These are phyloP conservation scores for Phellinidium pouzarii DNA, from an alignment of 1,284 basidiomycete species.

Conservation along the genomic window DNA sequence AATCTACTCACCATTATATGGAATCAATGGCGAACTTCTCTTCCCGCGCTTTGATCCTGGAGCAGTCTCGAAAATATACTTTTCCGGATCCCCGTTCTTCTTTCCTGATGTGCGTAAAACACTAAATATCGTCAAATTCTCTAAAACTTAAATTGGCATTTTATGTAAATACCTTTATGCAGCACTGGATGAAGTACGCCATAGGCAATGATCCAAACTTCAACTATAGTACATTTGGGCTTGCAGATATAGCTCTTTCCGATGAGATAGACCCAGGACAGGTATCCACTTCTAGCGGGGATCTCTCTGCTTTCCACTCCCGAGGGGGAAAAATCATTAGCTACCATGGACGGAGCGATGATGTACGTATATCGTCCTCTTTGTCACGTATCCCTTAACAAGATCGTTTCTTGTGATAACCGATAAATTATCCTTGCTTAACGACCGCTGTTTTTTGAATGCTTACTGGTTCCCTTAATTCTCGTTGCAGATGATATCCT, in stretches of 20 bases:
- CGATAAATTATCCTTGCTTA: no score
- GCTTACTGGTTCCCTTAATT: not conserved
- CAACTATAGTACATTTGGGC: conserved; percentile 14
- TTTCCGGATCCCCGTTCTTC: conserved; percentile 5
- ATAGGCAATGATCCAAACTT: conserved; percentile 16
- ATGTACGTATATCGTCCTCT: conserved; percentile 11
- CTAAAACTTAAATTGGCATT: not conserved
- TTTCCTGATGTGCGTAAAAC: conserved; percentile 13
- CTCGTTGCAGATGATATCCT: conserved; percentile 27
- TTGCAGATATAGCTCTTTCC: conserved; percentile 17
- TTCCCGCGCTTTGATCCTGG: conserved; percentile 26
- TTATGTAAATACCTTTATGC: not conserved
- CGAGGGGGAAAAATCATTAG: conserved; percentile 25
- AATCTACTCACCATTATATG: conserved; percentile 29
- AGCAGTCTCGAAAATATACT: conserved; percentile 8
- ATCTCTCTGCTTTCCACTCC: conserved; percentile 22
- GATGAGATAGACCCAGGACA: conserved; percentile 16
- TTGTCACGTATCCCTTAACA: not conserved
- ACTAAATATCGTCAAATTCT: no score
- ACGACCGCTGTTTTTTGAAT: no score
- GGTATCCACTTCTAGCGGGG: conserved; percentile 17
- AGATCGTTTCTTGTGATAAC: not conserved
- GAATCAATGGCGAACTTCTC: conserved; percentile 26
- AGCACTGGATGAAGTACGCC: conserved; percentile 21
- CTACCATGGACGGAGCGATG: conserved; percentile 20